phyloP scores from a whole-genome alignment of 1,284 basidiomycete species.

The Boletus nobilissimus region DNA sequence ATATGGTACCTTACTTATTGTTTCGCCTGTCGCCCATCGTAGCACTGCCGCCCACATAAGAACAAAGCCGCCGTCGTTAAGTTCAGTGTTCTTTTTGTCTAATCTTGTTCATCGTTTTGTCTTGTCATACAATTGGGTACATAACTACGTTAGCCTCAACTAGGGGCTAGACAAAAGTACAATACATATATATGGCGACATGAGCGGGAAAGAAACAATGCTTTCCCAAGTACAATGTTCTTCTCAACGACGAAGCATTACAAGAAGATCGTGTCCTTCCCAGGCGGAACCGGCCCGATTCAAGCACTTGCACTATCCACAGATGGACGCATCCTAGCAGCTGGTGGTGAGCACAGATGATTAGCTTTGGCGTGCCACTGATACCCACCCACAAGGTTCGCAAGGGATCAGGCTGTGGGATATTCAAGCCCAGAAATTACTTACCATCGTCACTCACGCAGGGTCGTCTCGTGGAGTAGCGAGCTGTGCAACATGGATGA shows the following conservation, averaged over 20 bases:
- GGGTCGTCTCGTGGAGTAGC: neutral
- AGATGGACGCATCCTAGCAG: neutral
- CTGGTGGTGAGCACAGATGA: neutral
- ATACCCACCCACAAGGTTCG: neutral
- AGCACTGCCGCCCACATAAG: neutral
- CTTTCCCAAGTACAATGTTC: neutral
- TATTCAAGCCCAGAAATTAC: neutral
- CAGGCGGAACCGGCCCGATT: neutral
- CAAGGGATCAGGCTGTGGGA: conserved; percentile 5
- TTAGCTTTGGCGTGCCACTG: neutral
- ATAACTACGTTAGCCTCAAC: no score
- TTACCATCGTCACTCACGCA: neutral
- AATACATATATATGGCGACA: neutral
- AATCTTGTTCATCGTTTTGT: no score
- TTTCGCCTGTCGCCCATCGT: neutral
- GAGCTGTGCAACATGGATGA: conserved; percentile 17
- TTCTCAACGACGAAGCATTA: neutral
- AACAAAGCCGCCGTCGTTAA: neutral
- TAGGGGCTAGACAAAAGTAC: no score
- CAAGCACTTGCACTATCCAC: neutral
- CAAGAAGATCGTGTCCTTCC: neutral
- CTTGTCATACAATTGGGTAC: no score
- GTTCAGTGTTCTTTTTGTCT: neutral
- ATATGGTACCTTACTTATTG: neutral
- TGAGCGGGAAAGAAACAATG: neutral